Conservation (phyloP, 768 basidiomycete species). For the Boletus rubescentipes region DNA sequence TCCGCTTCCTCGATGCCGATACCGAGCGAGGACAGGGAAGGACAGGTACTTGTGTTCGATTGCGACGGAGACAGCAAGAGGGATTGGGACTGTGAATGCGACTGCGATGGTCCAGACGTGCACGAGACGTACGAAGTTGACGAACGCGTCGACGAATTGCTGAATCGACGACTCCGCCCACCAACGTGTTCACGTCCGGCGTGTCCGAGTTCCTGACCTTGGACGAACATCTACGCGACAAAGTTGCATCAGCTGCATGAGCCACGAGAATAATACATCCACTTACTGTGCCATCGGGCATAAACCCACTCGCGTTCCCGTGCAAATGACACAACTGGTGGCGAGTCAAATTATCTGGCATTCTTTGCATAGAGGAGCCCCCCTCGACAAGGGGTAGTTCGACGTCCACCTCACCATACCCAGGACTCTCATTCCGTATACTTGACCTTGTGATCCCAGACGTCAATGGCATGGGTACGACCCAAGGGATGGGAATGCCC, state of each 20-base stretch:
- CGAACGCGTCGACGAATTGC: slow-evolving; percentile 19
- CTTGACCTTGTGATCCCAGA: neutral
- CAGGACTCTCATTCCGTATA: neutral
- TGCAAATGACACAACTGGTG: neutral
- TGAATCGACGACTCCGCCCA: slow-evolving; percentile 15
- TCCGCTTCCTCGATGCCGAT: slow-evolving; percentile 25
- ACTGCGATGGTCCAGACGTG: slow-evolving; percentile 20
- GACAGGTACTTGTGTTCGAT: slow-evolving; percentile 15
- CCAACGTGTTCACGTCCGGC: neutral
- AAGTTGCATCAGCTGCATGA: neutral
- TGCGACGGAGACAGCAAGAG: slow-evolving; percentile 15
- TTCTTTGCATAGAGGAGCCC: neutral
- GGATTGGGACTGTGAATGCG: slow-evolving; percentile 17
- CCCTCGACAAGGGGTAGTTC: neutral
- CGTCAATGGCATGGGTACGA: slow-evolving; percentile 7
- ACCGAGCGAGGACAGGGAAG: slow-evolving; percentile 21
- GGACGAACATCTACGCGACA: slow-evolving; percentile 1
- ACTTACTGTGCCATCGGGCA: slow-evolving; percentile 9
- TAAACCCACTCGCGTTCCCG: neutral
- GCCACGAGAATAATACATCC: neutral
- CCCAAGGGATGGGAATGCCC: neutral
- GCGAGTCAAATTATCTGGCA: neutral
- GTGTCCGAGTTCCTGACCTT: neutral
- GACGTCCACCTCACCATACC: slow-evolving; percentile 1
- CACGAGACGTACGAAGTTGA: slow-evolving; percentile 22